A percentile compares a stretch with the other conserved stretches of the same genome.
Evolutionary conservation across 306 rosid genomes (phyloP).

Genomic region (Prunus fruticosa): DNA sequence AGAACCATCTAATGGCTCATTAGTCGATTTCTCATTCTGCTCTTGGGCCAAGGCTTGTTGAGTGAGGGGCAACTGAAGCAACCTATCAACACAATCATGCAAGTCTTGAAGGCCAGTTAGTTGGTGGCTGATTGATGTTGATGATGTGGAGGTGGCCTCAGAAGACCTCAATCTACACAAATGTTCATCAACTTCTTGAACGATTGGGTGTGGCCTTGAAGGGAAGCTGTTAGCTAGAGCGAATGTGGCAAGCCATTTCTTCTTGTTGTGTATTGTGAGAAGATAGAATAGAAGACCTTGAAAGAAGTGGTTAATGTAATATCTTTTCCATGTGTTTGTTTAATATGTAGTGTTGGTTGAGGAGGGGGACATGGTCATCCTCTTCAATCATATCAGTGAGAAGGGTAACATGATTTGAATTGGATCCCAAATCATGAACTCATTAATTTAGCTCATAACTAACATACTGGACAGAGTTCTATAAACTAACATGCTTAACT

Average conservation of each 20-base stretch:
- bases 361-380: slow-evolving; percentile 28
- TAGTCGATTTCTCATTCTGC: slow-evolving; percentile 4
- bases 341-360: not conserved
- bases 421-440: not conserved
- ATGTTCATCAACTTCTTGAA: slow-evolving; percentile 17
- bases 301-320: not conserved
- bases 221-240: slow-evolving; percentile 33
- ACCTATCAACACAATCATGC: slow-evolving; percentile 25
- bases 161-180: slow-evolving; percentile 24
- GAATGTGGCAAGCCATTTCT: too few relatives aligned
- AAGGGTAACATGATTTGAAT: slow-evolving; percentile 19
- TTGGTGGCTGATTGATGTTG: slow-evolving; percentile 18
- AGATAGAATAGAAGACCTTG: not conserved
- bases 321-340: not conserved
- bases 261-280: not conserved
- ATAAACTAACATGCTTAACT: too few relatives aligned
- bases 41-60: slow-evolving; percentile 15
- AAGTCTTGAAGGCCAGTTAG: slow-evolving; percentile 20
- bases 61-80: slow-evolving; percentile 25
- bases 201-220: slow-evolving; percentile 28
- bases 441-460: not conserved
- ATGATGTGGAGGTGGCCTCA: slow-evolving; percentile 7
- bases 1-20: slow-evolving; percentile 31
- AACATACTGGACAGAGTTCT: too few relatives aligned
- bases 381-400: not conserved